A percentile compares a stretch with the other conserved stretches of the same genome.
Conservation (phyloP, 345 rosid species). For the Triadica sebifera region DNA sequence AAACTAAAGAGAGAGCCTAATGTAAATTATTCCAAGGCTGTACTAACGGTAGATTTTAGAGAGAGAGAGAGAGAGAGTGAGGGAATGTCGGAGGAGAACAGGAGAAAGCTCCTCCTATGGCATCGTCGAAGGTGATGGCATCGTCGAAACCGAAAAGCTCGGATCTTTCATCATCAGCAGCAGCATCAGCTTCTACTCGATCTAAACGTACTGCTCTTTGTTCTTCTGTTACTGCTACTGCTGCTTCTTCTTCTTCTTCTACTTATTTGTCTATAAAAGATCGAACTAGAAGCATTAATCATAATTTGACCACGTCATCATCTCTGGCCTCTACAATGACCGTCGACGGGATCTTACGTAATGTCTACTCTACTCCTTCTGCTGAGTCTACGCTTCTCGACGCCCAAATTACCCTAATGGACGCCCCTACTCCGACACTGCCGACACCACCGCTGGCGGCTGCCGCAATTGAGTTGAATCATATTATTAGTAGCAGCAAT, state of each 20-base stretch:
- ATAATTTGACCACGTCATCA: slow-evolving; percentile 13
- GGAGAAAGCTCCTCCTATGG: slow-evolving; percentile 37
- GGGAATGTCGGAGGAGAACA: neutral
- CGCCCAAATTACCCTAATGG: slow-evolving; percentile 40
- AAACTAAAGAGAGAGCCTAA: too few species aligned
- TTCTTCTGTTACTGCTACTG: too few species aligned
- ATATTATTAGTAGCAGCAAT: neutral
- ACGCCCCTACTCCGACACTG: slow-evolving; percentile 23
- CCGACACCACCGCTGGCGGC: neutral
- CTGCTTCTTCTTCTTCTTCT: neutral
- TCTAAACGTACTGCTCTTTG: slow-evolving; percentile 31
- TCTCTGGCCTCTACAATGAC: slow-evolving; percentile 36
- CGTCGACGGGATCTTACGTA: slow-evolving; percentile 42
- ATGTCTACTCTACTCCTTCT: slow-evolving; percentile 30
- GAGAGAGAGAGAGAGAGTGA: too few species aligned
- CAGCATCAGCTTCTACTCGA: slow-evolving; percentile 16
- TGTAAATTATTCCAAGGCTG: neutral
- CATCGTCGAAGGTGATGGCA: slow-evolving; percentile 65
- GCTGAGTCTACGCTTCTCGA: slow-evolving; percentile 47
- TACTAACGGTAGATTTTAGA: slow-evolving; percentile 3
- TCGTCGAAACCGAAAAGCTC: slow-evolving; percentile 56
- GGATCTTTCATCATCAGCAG: slow-evolving; percentile 42
- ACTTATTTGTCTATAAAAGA: slow-evolving; percentile 29
- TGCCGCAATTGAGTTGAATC: neutral
- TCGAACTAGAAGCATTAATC: slow-evolving; percentile 12